phyloP scores from a whole-genome alignment of 1,284 basidiomycete genomes.

The Ustilago crameri region DNA sequence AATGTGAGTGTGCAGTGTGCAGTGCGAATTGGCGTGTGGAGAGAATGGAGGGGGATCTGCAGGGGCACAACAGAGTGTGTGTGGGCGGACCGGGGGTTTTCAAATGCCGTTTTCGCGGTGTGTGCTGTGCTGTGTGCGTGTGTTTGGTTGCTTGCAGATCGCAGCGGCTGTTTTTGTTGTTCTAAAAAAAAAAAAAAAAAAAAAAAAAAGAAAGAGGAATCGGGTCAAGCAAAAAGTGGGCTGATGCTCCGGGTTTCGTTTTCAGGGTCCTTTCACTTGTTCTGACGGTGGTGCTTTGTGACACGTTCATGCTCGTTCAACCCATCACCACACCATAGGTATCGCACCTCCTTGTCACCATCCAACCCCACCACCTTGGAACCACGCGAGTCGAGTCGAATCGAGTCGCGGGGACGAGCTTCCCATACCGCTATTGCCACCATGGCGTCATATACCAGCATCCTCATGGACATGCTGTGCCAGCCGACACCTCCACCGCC shows the following conservation, averaged over 20 bases:
- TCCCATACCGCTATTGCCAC: too few relatives aligned
- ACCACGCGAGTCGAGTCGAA: too few relatives aligned
- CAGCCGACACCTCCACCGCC: conserved; percentile 1
- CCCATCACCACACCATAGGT: too few relatives aligned
- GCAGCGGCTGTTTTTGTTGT: too few relatives aligned
- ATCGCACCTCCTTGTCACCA: too few relatives aligned
- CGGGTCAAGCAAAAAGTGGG: conserved; percentile 12
- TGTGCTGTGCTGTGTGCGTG: not conserved
- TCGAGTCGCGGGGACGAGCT: too few relatives aligned
- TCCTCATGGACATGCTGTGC: conserved; percentile 18
- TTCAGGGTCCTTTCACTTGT: conserved; percentile 1
- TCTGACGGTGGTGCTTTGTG: too few relatives aligned
- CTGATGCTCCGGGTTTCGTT: conserved; percentile 1
- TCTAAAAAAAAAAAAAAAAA: conserved; percentile 1
- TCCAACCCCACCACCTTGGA: too few relatives aligned
- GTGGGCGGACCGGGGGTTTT: not conserved
- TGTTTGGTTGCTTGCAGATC: too few relatives aligned
- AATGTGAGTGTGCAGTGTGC: conserved; percentile 2
- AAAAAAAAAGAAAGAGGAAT: too few relatives aligned
- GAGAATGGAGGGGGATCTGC: conserved; percentile 2
- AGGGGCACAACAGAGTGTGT: not conserved
- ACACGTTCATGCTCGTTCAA: too few relatives aligned
- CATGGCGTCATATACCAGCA: conserved; percentile 39
- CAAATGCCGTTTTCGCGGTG: conserved; percentile 12
- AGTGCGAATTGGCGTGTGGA: not conserved